Evolutionary conservation across 2,329 filamentous ascomycete species (phyloP).

Genomic region (Monosporascus sp.): DNA sequence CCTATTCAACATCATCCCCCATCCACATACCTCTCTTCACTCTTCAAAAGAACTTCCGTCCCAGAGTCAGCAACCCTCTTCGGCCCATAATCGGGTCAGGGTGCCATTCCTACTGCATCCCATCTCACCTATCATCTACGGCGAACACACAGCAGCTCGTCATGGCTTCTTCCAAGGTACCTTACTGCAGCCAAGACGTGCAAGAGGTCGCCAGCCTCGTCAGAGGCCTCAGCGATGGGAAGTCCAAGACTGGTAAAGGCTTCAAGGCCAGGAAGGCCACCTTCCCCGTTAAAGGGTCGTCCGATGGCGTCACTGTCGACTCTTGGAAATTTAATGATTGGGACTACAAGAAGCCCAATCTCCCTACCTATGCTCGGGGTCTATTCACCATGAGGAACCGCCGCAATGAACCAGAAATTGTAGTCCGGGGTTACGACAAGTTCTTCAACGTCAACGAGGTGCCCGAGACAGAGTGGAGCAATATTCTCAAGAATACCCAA

Average conservation of each 20-base stretch:
- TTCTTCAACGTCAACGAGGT: conserved; percentile 96
- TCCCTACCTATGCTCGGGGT: conserved; percentile 90
- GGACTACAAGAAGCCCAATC: conserved; percentile 84
- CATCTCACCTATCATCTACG: background rate
- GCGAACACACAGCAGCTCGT: conserved; percentile 2
- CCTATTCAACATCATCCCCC: too few relatives aligned
- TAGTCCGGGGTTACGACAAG: conserved; percentile 90
- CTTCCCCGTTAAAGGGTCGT: conserved; percentile 61
- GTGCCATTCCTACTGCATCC: background rate
- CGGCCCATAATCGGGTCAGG: too few relatives aligned
- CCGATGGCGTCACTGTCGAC: conserved; percentile 64
- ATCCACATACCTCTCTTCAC: too few relatives aligned
- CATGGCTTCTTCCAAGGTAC: conserved; percentile 40
- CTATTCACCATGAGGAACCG: conserved; percentile 78
- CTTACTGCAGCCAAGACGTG: conserved; percentile 64
- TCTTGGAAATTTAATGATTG: conserved; percentile 94
- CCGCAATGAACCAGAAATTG: conserved; percentile 68
- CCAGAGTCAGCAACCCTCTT: too few relatives aligned
- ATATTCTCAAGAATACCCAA: conserved; percentile 68
- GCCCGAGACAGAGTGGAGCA: conserved; percentile 72
- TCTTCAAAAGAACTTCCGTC: too few relatives aligned
- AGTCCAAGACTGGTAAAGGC: conserved; percentile 49
- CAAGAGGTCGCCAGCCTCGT: conserved; percentile 64
- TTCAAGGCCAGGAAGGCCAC: conserved; percentile 78
- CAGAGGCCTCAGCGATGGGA: conserved; percentile 53